Base-by-base conservation (phyloP, 805 yeast species). In the Cyberlindnera nakhonratchasimensis region DNA sequence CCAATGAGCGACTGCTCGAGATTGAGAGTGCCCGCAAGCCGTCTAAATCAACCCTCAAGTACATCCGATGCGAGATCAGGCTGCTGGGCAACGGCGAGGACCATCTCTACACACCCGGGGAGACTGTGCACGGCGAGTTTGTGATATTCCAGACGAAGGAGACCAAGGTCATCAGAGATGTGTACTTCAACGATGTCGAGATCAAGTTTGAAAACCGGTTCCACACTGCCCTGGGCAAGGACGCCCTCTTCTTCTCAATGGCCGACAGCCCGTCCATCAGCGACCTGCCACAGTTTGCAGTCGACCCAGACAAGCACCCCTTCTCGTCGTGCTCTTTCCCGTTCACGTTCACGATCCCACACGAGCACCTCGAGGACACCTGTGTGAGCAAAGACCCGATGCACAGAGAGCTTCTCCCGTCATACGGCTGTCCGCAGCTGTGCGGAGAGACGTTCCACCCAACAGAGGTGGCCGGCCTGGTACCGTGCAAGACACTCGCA, bases 121-220 rank as follows among this genome's bases (percentile, higher is more conserved):
- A 54, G 5, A 35, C 34, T 2, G 32, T 54, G 4, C 29, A 39
- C 10, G 58, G 58, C 5, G 42, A 39, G 21, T 33, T 52, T 5
- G 19, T 38, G 4, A 38, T 50, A n/a, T 40, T 40, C 31, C 38
- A 42, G 28, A 39, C 42, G 12, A 34, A 33, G 24, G 39, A 38
- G 28, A 25, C 17, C 24, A 38, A 40, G 19, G 36, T 10, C 10
- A 45, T 42, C 32, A 40, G 39, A 5, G 54, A 46, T 37, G 20
- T 54, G 14, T 45, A 39, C 37, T 54, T 52, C 49, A 52, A 52
- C 28, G 51, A 47, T 26, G 31, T 54, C 14, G 51, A 51, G 38
- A 52, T 54, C 37, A 41, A 29, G 25, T 45, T 54, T 14, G 42
- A 50, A 31, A 51, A 47, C 37, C 40, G 39, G 20, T 39, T 51